phyloP scores from a whole-genome alignment of 2,329 filamentous ascomycete species.

The Lecanicillium sp. region DNA sequence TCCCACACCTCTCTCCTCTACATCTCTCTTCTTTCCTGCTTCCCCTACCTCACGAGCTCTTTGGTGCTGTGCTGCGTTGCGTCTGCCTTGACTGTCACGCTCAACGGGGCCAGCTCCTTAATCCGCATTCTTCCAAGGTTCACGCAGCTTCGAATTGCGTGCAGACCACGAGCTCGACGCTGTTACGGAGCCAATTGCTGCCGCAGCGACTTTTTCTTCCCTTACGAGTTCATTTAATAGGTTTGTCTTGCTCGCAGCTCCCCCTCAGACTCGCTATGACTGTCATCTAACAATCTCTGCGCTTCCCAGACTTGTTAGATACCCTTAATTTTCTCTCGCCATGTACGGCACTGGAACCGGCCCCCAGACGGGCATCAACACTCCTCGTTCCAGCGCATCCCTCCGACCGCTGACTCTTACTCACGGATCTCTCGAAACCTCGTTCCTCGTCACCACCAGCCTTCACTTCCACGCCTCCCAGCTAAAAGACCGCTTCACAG shows the following conservation, averaged over 20 bases:
- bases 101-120: slow-evolving; percentile 5
- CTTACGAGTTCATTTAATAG: slow-evolving; percentile 22
- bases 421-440: slow-evolving; percentile 93
- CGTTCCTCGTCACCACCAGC: slow-evolving; percentile 88
- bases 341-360: slow-evolving; percentile 84
- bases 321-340: slow-evolving; percentile 32
- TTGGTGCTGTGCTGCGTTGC: slow-evolving; percentile 6
- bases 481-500: slow-evolving; percentile 82
- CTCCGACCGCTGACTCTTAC: slow-evolving; percentile 83
- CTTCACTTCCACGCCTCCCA: slow-evolving; percentile 95
- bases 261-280: neutral
- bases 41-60: slow-evolving; percentile 8
- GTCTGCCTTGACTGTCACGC: slow-evolving; percentile 6
- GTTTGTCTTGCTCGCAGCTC: slow-evolving; percentile 13
- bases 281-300: slow-evolving; percentile 6
- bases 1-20: slow-evolving; percentile 6
- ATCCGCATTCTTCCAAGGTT: neutral
- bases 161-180: too few species aligned
- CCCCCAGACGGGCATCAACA: slow-evolving; percentile 93
- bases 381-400: slow-evolving; percentile 86
- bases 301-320: slow-evolving; percentile 27
- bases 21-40: slow-evolving; percentile 5
- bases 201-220: neutral
- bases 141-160: too few species aligned
- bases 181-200: too few species aligned